These are phyloP conservation scores for Ligustrum vulgare DNA, from an alignment of 257 asterid genomes.

Conservation along the genomic window DNA sequence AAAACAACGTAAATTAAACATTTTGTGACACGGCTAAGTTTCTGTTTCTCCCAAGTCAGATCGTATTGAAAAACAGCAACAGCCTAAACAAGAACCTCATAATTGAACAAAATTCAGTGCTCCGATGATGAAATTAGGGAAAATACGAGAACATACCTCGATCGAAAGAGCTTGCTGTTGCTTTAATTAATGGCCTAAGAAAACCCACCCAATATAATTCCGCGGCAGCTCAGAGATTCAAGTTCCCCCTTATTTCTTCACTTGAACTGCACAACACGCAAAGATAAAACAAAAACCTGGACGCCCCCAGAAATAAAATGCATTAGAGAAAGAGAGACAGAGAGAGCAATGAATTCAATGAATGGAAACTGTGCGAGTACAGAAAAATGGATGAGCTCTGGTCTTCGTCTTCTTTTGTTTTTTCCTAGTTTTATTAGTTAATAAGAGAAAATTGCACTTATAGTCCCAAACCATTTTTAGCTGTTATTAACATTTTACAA, in stretches of 20 bases:
- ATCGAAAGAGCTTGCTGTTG: slow-evolving; percentile 35
- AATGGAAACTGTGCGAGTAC: slow-evolving; percentile 15
- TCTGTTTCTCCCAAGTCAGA: background rate
- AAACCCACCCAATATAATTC: slow-evolving; percentile 21
- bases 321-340: slow-evolving; percentile 3
- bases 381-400: slow-evolving; percentile 14
- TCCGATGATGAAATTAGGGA: slow-evolving; percentile 23
- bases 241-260: slow-evolving; percentile 25
- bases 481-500: no score
- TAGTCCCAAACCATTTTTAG: background rate
- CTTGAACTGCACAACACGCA: slow-evolving; percentile 20
- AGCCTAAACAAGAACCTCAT: background rate
- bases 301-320: slow-evolving; percentile 25
- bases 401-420: slow-evolving; percentile 29
- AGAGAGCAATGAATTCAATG: slow-evolving; percentile 12
- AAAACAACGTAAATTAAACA: slow-evolving; percentile 15
- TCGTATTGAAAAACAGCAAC: slow-evolving; percentile 7
- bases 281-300: slow-evolving; percentile 20
- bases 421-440: background rate
- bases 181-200: slow-evolving; percentile 18
- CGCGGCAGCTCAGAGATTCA: slow-evolving; percentile 14
- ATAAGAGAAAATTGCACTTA: background rate
- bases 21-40: slow-evolving; percentile 6
- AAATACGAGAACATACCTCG: slow-evolving; percentile 39
- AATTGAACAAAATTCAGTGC: slow-evolving; percentile 7